Evolutionary conservation across 306 rosid species (phyloP), one percentile per base, ranked within the genome.

Genomic region (Canavalia gladiata): DNA sequence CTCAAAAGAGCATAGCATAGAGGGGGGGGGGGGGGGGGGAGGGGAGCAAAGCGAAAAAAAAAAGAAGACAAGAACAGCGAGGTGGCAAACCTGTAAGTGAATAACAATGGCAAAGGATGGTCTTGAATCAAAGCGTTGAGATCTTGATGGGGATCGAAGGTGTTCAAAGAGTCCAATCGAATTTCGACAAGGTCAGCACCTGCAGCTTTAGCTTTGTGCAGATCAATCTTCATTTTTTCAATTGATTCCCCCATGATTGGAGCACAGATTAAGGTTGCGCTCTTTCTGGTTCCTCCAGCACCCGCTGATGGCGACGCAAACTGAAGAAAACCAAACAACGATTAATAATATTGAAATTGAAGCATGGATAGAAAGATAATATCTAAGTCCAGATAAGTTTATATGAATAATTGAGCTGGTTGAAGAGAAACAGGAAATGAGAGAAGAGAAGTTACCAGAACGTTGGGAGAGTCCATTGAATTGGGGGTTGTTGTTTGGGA

Each of bases 51-150:
- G 25, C 25, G 25, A 18, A 18, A 18, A 18, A 25, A 3, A 68
- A 34, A 45, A 9, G 25, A 7, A 0, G 18, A 68, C 28, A 52
- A n/a, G 29, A 52, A 12, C 13, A 8, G 68, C 4, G 6, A 52
- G 29, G 58, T n/a, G 9, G 78, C 78, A 45, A 69, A 81, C 84
- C 84, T 81, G 59, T 73, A 81, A 63, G 84, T 81, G 68, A 81
- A 51, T 59, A 81, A 42, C 3, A 81, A 41, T 5, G 84, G 84
- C 18, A 81, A 81, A 6, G 49, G 8, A n/a, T 4, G 74, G 4
- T 63, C n/a, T 0, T 73, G 58, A 1, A 81, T 63, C 7, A 81
- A 34, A 73, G 68, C 1, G 2, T 25, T 64, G 47, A 81, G 84
- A 51, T 81, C 84, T 9, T 42, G 79, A 81, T 7, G 0, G 2